These are phyloP conservation scores for Aureobasidium namibiae DNA, from an alignment of 2,329 filamentous ascomycete genomes.

Conservation along the genomic window DNA sequence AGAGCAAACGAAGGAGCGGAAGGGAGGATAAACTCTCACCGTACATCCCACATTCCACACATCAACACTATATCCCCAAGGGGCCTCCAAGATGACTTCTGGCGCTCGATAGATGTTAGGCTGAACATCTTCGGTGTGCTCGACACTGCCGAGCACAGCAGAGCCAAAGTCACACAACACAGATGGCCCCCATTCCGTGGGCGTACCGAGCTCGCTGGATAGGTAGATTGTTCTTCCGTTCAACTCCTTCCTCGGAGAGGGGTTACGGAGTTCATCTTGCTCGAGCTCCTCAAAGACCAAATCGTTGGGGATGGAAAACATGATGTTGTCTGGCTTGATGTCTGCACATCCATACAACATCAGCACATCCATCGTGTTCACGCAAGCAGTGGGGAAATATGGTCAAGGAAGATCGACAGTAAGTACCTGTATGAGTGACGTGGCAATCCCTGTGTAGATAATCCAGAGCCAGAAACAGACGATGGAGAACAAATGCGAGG, in stretches of 20 bases:
- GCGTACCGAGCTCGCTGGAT: constrained; percentile 28
- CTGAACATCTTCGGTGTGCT: constrained; percentile 25
- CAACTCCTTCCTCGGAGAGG: constrained; percentile 31
- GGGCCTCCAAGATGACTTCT: constrained; percentile 27
- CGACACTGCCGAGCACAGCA: constrained; percentile 17
- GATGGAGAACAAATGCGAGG: constrained; percentile 30
- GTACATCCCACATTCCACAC: constrained; percentile 32
- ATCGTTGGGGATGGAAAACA: constrained; percentile 28
- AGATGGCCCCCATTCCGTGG: constrained; percentile 25
- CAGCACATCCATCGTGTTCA: too few species aligned
- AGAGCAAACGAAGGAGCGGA: too few species aligned
- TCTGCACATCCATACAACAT: not conserved
- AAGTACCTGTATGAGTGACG: constrained; percentile 29
- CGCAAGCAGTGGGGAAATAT: too few species aligned
- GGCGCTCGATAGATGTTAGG: constrained; percentile 29
- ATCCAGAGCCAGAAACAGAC: constrained; percentile 35
- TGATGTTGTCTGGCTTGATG: constrained; percentile 37
- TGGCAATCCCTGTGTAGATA: constrained; percentile 35
- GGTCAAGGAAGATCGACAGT: too few species aligned
- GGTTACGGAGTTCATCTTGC: constrained; percentile 27
- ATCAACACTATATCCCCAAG: constrained; percentile 29
- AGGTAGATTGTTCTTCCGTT: constrained; percentile 27
- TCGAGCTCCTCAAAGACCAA: constrained; percentile 30
- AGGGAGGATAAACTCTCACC: too few species aligned
- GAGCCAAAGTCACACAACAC: constrained; percentile 31